Percentiles rank a stretch among this genome's conserved stretches.
These are phyloP conservation scores for Euphorbia lathyris DNA, from an alignment of 345 rosid genomes.

Conservation along the genomic window DNA sequence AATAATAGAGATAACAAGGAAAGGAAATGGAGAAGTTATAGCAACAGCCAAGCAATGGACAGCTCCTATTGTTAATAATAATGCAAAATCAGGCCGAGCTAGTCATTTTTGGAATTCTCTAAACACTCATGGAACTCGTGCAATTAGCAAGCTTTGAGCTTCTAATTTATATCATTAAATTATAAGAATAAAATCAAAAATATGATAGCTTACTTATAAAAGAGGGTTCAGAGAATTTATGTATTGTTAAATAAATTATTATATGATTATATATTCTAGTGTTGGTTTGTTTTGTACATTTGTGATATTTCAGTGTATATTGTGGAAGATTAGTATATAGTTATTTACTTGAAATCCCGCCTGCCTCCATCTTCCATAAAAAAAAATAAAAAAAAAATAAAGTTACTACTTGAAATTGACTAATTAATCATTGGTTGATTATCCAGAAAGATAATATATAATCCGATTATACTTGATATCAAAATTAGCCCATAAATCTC, in stretches of 20 bases:
- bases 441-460: background rate
- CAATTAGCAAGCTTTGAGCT: too few relatives aligned
- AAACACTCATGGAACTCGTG: background rate
- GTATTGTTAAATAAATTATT: background rate
- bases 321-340: background rate
- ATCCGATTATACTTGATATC: too few relatives aligned
- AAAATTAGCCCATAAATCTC: too few relatives aligned
- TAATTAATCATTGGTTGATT: background rate
- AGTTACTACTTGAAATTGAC: background rate
- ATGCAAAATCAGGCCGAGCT: background rate
- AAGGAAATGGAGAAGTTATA: conserved; percentile 33
- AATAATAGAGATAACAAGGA: conserved; percentile 41
- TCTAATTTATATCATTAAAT: too few relatives aligned
- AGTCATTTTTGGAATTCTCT: conserved; percentile 12
- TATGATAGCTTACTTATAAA: background rate
- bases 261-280: too few relatives aligned
- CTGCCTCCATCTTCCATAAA: too few relatives aligned
- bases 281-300: too few relatives aligned
- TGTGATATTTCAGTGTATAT: background rate
- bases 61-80: conserved; percentile 22
- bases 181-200: too few relatives aligned
- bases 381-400: too few relatives aligned
- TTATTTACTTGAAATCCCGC: too few relatives aligned
- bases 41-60: conserved; percentile 62
- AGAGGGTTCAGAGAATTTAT: background rate